Evolutionary conservation across 495 filamentous ascomycete genomes (phyloP), one percentile per base, ranked within the genome.

Genomic region (Lichina pygmaea): DNA sequence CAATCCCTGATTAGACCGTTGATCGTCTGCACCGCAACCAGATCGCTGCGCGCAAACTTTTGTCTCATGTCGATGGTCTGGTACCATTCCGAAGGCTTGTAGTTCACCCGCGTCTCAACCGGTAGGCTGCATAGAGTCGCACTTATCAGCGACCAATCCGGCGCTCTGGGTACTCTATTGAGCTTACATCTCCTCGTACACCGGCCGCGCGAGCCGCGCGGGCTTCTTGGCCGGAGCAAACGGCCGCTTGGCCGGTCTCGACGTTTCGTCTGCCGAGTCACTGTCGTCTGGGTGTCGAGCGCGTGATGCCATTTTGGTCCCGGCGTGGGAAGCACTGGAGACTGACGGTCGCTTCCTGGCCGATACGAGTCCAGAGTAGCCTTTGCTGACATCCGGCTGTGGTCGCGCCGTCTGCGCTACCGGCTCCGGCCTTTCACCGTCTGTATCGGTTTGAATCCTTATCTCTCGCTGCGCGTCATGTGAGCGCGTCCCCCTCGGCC

Each of bases 41-140:
- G 16, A 11, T 49, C 43, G 33, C 12, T 10, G 43, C 48, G 43
- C 46, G 46, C 13, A 33, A 41, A 41, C 33, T 41, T 49, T 2
- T 33, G 30, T 31, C 12, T 49, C 48, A 49, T 47, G 37, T 49
- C 43, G 6, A 49, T 37, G 15, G 34, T 40, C 62, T 34, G 71
- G 58, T 13, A 70, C 69, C 17, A 74, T 62, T 46, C 66, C 70
- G 16, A 63, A 65, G 6, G 68, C 57, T 24, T 63, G 57, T 50
- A 73, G 65, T 16, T 72, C 65, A 15, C 37, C n/a, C 46, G 46
- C n/a, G 46, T 48, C 31, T 48, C 46, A 15, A 48, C 32, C 12
- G 17, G 41, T 17, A 34, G 31, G 34, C 46, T 48, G 11, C 16
- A 13, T 33, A 0, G 13, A n/a, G 4, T 5, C 10, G 24, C 24